Evolutionary conservation across 2,329 filamentous ascomycete genomes (phyloP), one percentile per base, ranked within the genome.

Genomic region (Colletotrichum lini): DNA sequence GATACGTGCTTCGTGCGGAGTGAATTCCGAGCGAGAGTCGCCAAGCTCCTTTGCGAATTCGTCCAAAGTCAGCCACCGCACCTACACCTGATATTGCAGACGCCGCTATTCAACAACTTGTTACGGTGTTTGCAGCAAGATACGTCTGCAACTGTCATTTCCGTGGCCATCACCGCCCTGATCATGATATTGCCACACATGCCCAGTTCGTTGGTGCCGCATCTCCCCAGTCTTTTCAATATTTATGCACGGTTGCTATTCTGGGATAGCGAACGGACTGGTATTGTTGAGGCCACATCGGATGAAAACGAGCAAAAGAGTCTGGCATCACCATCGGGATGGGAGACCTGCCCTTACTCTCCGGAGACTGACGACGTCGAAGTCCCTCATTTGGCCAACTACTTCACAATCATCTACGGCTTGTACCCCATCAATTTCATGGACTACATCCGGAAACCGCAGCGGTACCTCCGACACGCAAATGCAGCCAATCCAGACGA

Each of bases 171-270:
- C 63, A 93, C 92, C 5, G 89, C 90, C 9, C 81, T 96, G 70
- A 92, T 94, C 74, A 96, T 96, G 94, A 89, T 96, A 38, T 80
- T 96, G 60, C 94, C 94, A 2, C 93, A 95, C 77, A 93, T 96
- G 80, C 93, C 93, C 1, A 91, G 89, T 75, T 91, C 92, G 2
- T 82, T 95, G 16, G 89, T 91, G 2, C 86, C 89, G 0, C 88
- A 92, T 77, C 85, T 96, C 7, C 91, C 93, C 40, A 89, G 90
- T 23, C 84, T 96, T 21, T 96, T 96, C 85, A 92, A 95, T 72
- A 91, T 96, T 63, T 96, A 96, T 79, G 93, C 92, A 65, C 87
- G 94, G 59, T 81, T 96, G 54, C 82, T 96, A 0, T 96, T 95
- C 77, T 96, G 94, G 93, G 92, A 95, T 75, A 82, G 84, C 59